Evolutionary conservation across 768 basidiomycete species (phyloP).

Genomic region (Suillus sp.): DNA sequence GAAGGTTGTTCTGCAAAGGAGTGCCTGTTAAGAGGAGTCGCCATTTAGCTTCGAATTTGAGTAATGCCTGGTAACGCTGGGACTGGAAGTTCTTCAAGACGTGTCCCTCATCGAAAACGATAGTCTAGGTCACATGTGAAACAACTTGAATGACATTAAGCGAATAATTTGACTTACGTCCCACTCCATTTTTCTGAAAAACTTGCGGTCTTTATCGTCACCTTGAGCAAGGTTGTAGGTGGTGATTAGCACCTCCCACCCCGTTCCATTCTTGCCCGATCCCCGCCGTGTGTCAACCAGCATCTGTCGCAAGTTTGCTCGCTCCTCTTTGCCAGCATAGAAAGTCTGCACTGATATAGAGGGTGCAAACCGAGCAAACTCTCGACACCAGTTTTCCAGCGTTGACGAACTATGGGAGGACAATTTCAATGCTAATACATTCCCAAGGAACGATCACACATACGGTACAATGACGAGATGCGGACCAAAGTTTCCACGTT

Average conservation of each 20-base stretch:
- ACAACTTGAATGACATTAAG: neutral
- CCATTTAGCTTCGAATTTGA: constrained; percentile 88
- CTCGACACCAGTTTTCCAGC: constrained; percentile 97
- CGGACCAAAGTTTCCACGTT: constrained; percentile 75
- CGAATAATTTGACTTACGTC: constrained; percentile 61
- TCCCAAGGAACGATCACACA: constrained; percentile 35
- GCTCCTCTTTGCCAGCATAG: constrained; percentile 91
- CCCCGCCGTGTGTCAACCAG: constrained; percentile 61
- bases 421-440: constrained; percentile 3
- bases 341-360: constrained; percentile 86
- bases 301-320: constrained; percentile 69
- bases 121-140: constrained; percentile 54
- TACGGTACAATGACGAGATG: constrained; percentile 96
- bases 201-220: constrained; percentile 84
- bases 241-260: constrained; percentile 93
- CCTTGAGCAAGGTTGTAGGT: constrained; percentile 96
- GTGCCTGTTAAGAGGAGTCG: constrained; percentile 93
- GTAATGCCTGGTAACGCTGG: constrained; percentile 88
- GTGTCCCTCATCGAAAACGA: constrained; percentile 97
- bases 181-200: constrained; percentile 90
- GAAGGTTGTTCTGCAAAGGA: constrained; percentile 89
- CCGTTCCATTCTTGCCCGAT: constrained; percentile 50
- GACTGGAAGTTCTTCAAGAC: constrained; percentile 97
- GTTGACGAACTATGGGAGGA: constrained; percentile 75
- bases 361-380: constrained; percentile 91